phyloP scores from a whole-genome alignment of 2,329 filamentous ascomycete genomes.

The Lecanicillium sp. region DNA sequence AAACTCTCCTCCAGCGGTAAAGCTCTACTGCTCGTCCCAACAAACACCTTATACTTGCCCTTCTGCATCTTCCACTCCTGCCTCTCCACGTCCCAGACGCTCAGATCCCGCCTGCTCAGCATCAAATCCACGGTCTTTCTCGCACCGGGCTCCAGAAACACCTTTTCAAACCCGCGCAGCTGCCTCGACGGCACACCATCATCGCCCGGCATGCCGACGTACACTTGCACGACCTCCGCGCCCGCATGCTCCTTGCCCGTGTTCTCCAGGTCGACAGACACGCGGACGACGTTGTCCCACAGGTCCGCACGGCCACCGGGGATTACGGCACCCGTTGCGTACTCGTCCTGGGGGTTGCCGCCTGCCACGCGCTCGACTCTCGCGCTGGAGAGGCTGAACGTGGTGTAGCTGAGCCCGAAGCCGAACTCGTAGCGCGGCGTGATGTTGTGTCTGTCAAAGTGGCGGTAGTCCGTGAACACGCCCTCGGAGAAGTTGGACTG shows the following conservation, averaged over 20 bases:
- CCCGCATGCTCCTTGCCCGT: slow-evolving; percentile 34
- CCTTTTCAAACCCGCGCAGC: slow-evolving; percentile 62
- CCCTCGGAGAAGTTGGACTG: slow-evolving; percentile 48
- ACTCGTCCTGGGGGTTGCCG: slow-evolving; percentile 24
- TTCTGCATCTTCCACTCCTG: slow-evolving; percentile 54
- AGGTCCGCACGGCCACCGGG: slow-evolving; percentile 42
- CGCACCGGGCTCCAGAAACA: slow-evolving; percentile 40
- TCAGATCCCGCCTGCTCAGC: slow-evolving; percentile 58
- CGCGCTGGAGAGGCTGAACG: slow-evolving; percentile 42
- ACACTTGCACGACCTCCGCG: slow-evolving; percentile 44
- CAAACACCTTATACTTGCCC: slow-evolving; percentile 38
- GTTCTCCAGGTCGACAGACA: slow-evolving; percentile 36
- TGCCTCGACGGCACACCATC: slow-evolving; percentile 45
- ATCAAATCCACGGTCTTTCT: slow-evolving; percentile 42
- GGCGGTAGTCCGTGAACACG: slow-evolving; percentile 48
- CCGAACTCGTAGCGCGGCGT: slow-evolving; percentile 50
- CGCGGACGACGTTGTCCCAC: slow-evolving; percentile 39
- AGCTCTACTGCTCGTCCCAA: slow-evolving; percentile 43
- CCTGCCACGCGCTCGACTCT: slow-evolving; percentile 26
- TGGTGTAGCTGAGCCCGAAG: slow-evolving; percentile 51
- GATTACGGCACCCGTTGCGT: slow-evolving; percentile 33
- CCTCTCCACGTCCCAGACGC: slow-evolving; percentile 55
- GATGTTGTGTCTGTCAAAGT: slow-evolving; percentile 44
- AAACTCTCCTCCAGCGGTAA: slow-evolving; percentile 36
- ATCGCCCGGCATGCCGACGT: slow-evolving; percentile 44